Conservation (phyloP, 164 flowering plant genomes). For the Vitis riparia region DNA sequence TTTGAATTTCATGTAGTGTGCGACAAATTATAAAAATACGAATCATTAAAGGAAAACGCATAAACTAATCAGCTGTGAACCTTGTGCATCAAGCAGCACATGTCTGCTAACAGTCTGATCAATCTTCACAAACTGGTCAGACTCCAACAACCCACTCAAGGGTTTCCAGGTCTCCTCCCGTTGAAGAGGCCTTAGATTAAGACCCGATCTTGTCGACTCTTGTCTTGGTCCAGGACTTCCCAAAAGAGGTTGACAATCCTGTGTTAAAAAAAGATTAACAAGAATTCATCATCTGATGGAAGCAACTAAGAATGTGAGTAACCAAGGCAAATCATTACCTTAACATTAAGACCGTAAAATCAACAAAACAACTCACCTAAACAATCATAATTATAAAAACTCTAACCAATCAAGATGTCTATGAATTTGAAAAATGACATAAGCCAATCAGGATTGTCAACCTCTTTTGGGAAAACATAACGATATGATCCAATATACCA, state of each 20-base stretch:
- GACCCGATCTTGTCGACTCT: conserved; percentile 27
- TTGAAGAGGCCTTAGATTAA: conserved; percentile 27
- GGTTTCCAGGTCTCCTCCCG: conserved; percentile 43
- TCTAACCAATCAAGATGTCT: not conserved
- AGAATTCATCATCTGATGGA: not conserved
- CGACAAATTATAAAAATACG: too few relatives aligned
- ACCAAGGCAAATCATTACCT: too few relatives aligned
- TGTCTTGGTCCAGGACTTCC: conserved; percentile 32
- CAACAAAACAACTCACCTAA: not conserved
- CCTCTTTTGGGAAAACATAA: too few relatives aligned
- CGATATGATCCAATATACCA: not conserved
- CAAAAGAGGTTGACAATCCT: conserved; percentile 47
- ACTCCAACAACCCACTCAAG: conserved; percentile 21
- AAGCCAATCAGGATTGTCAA: too few relatives aligned
- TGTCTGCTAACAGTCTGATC: conserved; percentile 34
- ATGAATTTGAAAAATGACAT: not conserved
- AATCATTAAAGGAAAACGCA: not conserved
- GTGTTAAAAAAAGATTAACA: conserved; percentile 21
- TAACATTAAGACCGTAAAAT: not conserved
- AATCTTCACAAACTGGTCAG: conserved; percentile 27
- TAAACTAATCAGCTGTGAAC: conserved; percentile 23
- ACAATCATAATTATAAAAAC: not conserved
- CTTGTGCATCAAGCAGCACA: conserved; percentile 46
- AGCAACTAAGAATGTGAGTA: not conserved
- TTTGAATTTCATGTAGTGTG: too few relatives aligned